Conservation (phyloP, 1,284 basidiomycete genomes). For the Malassezia furfur region DNA sequence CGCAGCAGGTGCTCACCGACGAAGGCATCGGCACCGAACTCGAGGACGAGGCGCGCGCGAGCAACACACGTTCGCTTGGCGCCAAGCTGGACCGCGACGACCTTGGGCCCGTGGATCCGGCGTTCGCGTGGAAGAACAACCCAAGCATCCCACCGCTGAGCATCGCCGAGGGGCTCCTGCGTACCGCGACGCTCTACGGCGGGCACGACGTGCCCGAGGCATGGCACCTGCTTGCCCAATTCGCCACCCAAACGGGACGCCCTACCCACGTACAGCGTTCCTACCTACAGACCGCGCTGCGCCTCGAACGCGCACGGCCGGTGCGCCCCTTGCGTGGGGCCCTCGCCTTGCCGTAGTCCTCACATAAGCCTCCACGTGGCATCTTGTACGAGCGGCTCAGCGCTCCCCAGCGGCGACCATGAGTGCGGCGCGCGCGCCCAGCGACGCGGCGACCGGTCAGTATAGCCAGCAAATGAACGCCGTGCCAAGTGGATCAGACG, state of each 20-base stretch:
- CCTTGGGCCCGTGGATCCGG: background rate
- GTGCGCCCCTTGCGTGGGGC: constrained; percentile 21
- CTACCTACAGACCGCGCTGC: constrained; percentile 38
- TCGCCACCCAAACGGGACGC: constrained; percentile 23
- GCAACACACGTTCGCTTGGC: constrained; percentile 3
- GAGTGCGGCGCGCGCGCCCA: background rate
- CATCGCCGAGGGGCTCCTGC: constrained; percentile 40
- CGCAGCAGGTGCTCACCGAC: constrained; percentile 2
- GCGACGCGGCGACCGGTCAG: background rate
- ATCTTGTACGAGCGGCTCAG: background rate
- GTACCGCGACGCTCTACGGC: constrained; percentile 25
- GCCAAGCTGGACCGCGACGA: background rate
- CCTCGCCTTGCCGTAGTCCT: constrained; percentile 10
- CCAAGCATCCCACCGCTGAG: constrained; percentile 30
- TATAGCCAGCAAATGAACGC: background rate
- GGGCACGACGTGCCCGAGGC: constrained; percentile 42
- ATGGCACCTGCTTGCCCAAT: constrained; percentile 38
- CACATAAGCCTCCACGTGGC: constrained; percentile 4
- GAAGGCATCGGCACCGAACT: background rate
- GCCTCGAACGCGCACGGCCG: constrained; percentile 31
- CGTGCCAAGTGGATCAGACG: background rate
- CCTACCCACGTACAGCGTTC: constrained; percentile 1
- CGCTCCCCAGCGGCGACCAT: background rate
- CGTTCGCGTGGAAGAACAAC: constrained; percentile 19
- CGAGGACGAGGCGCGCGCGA: constrained; percentile 6